phyloP scores from a whole-genome alignment of 139 green algal species.

The Auxenochlorella protothecoides region DNA sequence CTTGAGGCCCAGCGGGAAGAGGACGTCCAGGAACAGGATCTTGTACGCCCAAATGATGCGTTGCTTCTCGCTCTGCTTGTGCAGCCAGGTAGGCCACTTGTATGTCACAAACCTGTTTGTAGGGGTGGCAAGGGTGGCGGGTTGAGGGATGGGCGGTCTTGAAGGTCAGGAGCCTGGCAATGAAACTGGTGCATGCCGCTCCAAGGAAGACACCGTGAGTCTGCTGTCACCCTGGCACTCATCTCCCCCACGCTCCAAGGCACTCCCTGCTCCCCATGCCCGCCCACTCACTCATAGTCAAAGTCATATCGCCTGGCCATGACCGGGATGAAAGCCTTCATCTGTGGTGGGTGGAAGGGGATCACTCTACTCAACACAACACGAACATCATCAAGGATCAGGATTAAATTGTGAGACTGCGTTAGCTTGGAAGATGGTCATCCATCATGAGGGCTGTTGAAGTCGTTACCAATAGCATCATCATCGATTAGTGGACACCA shows the following conservation, averaged over 20 bases:
- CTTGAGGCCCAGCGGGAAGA: slow-evolving; percentile 85
- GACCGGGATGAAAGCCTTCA: slow-evolving; percentile 71
- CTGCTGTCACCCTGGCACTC: no score
- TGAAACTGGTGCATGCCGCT: no score
- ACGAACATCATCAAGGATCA: no score
- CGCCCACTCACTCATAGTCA: slow-evolving; percentile 57
- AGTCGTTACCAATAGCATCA: no score
- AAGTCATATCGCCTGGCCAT: slow-evolving; percentile 86
- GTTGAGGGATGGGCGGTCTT: background rate
- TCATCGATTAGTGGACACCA: no score
- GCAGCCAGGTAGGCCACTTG: slow-evolving; percentile 95
- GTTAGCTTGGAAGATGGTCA: no score
- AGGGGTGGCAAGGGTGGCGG: background rate
- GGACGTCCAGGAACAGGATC: slow-evolving; percentile 98
- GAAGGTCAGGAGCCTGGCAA: background rate
- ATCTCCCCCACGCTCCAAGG: background rate
- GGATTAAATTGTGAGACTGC: no score
- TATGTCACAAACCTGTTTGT: slow-evolving; percentile 83
- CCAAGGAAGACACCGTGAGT: no score
- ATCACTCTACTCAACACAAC: no score
- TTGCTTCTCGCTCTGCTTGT: slow-evolving; percentile 94
- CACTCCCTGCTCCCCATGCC: background rate
- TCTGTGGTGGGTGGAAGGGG: slow-evolving; percentile 5
- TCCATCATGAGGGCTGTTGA: no score
- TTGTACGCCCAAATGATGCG: slow-evolving; percentile 91